These are phyloP conservation scores for Phialophora tarda DNA, from an alignment of 2,329 filamentous ascomycete genomes.

Conservation along the genomic window DNA sequence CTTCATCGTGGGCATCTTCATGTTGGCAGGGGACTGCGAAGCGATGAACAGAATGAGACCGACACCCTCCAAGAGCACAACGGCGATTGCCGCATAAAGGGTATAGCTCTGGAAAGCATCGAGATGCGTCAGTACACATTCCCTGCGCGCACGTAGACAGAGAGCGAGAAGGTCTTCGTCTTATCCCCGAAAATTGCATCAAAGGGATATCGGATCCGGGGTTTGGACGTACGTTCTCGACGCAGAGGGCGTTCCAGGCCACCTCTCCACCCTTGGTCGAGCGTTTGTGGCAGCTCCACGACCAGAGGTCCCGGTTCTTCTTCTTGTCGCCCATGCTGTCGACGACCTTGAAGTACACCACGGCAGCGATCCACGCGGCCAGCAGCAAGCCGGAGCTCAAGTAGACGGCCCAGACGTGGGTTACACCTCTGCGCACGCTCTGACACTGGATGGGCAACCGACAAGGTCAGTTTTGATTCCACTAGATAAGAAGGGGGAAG, in stretches of 20 bases:
- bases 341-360: constrained; percentile 9
- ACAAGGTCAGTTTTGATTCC: constrained; percentile 3
- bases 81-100: constrained; percentile 8
- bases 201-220: not conserved
- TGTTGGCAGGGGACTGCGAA: not conserved
- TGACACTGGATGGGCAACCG: constrained; percentile 3
- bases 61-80: constrained; percentile 7
- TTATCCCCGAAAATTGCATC: not conserved
- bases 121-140: not conserved
- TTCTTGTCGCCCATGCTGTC: constrained; percentile 13
- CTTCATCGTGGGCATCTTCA: constrained; percentile 13
- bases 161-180: not conserved
- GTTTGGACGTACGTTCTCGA: constrained; percentile 11
- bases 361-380: constrained; percentile 5
- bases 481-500: not conserved
- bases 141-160: not conserved
- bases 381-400: constrained; percentile 11
- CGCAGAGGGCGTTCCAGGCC: constrained; percentile 9
- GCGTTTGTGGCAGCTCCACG: constrained; percentile 11
- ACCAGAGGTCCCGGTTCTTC: constrained; percentile 13
- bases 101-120: constrained; percentile 13
- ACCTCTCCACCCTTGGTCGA: constrained; percentile 5
- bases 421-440: not conserved
- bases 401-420: constrained; percentile 12
- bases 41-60: constrained; percentile 8